A percentile compares a stretch with the other conserved stretches of the same genome.
phyloP scores from a whole-genome alignment of 176 grass and related monocot species.

The Musa acuminata region DNA sequence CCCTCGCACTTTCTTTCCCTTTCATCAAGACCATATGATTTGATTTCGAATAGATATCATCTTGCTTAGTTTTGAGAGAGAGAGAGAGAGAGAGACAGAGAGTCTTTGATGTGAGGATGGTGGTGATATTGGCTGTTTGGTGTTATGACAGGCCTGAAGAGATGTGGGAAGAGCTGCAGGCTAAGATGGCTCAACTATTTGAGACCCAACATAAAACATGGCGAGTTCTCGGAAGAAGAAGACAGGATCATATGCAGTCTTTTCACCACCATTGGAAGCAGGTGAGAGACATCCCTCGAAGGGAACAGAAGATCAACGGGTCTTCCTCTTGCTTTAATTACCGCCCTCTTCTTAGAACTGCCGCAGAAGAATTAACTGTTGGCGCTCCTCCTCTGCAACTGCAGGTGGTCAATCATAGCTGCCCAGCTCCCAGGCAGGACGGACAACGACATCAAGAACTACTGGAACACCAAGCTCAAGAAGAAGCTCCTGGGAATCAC shows the following conservation, averaged over 20 bases:
- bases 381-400: background rate
- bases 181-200: conserved; percentile 93
- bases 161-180: conserved; percentile 94
- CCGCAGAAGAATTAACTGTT: background rate
- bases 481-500: background rate
- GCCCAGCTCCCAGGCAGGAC: conserved; percentile 73
- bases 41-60: background rate
- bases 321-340: background rate
- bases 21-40: background rate
- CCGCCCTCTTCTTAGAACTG: background rate
- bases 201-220: conserved; percentile 90
- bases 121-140: background rate
- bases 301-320: background rate
- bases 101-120: background rate
- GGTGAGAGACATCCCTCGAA: conserved; percentile 27
- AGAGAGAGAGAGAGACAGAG: too few relatives aligned
- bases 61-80: too few relatives aligned
- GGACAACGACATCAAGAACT: conserved; percentile 64
- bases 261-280: conserved; percentile 78
- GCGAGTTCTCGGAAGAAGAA: conserved; percentile 73
- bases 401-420: conserved; percentile 94
- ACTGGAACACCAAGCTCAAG: conserved; percentile 10
- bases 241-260: conserved; percentile 80
- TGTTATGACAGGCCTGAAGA: conserved; percentile 48
- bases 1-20: background rate